Conservation (phyloP, 768 basidiomycete genomes). For the Auricularia sp. region DNA sequence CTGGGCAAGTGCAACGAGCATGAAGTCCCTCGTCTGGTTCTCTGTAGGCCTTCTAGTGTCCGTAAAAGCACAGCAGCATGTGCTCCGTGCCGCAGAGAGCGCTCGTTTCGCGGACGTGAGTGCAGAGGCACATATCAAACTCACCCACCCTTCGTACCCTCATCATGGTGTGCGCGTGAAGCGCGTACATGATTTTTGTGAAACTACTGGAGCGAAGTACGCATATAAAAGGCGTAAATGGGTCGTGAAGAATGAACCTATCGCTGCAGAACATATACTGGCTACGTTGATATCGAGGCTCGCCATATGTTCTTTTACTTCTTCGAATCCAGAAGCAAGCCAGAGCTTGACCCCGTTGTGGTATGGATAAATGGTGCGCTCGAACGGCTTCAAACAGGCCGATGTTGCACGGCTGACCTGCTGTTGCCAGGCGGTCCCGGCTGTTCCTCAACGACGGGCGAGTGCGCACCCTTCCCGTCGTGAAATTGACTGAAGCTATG, state of each 20-base stretch:
- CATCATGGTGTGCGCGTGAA: constrained; percentile 6
- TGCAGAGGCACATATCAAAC: neutral
- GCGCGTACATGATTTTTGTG: constrained; percentile 5
- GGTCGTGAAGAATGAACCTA: neutral
- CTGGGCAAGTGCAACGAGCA: no score
- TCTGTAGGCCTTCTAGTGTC: no score
- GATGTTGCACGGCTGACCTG: no score
- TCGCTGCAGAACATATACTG: constrained; percentile 7
- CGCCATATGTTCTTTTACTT: constrained; percentile 15
- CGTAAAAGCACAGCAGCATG: no score
- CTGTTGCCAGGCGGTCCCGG: neutral
- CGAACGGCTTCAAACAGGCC: no score
- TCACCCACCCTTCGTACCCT: constrained; percentile 4
- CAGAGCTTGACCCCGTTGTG: constrained; percentile 17
- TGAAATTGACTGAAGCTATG: neutral
- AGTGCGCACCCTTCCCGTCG: neutral
- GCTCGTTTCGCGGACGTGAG: no score
- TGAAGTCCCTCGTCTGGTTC: no score
- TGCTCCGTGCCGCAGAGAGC: no score
- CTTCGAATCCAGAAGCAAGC: constrained; percentile 18
- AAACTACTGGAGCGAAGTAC: constrained; percentile 1
- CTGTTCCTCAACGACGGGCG: neutral
- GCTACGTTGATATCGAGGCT: constrained; percentile 10
- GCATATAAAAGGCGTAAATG: neutral
- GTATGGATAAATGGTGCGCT: constrained; percentile 18